These are phyloP conservation scores for Coelastrella sp. DNA, from an alignment of 139 green algal genomes.

Conservation along the genomic window DNA sequence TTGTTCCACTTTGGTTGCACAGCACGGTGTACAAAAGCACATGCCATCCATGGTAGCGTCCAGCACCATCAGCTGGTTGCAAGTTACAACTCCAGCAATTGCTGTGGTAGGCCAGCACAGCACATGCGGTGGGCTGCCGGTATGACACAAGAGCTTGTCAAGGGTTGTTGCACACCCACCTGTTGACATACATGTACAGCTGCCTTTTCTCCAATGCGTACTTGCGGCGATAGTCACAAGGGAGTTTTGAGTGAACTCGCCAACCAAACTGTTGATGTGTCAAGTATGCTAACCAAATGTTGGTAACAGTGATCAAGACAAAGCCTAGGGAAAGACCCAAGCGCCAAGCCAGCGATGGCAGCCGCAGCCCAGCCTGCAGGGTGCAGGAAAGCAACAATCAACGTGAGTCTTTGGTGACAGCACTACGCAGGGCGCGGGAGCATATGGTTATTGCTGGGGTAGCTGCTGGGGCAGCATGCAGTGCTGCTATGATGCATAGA, in stretches of 20 bases:
- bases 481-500: no score
- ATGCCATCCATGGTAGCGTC: no score
- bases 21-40: neutral
- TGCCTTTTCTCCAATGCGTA: constrained; percentile 25
- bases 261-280: constrained; percentile 36
- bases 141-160: neutral
- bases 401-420: neutral
- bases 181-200: neutral
- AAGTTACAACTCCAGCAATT: no score
- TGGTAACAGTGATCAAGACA: neutral
- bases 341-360: constrained; percentile 7
- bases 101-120: no score
- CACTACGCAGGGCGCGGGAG: neutral
- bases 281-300: constrained; percentile 10
- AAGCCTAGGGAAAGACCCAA: neutral
- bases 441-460: neutral
- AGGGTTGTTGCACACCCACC: neutral
- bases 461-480: neutral
- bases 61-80: no score
- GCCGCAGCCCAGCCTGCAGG: constrained; percentile 2
- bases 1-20: neutral
- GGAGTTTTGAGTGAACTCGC: constrained; percentile 14
- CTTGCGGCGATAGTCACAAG: constrained; percentile 37
- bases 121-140: neutral
- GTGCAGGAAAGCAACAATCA: neutral